Base-by-base conservation (phyloP, 352 stramenopile species). In the Pythium apleroticum region DNA sequence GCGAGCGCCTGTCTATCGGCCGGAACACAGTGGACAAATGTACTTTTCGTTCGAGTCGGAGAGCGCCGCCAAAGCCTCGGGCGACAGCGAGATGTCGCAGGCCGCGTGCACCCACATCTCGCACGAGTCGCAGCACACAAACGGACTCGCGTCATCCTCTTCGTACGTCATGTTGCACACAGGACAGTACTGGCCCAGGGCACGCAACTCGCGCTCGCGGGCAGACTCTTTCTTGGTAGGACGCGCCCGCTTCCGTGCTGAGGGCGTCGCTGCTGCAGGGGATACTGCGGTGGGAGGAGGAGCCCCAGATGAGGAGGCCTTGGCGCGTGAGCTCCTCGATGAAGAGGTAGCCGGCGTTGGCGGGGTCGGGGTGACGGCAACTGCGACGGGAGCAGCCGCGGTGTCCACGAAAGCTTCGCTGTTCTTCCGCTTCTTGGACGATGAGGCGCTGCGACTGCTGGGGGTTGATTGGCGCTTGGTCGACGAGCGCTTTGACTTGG, bases 71-170 rank as follows among this genome's bases (percentile, higher is more conserved):
- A 95, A 31, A 33, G 81, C 82, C 69, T 86, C 90, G 73, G 84
- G 69, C 22, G 80, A 87, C 22, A 96, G 72, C 60, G 71, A 78
- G 25, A 76, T 43, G 59, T 96, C 87, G 65, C 87, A 96, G 8
- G 73, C 75, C 4, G 74, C 81, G 68, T 96, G 87, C 19, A 96
- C 80, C 87, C 87, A 96, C 69, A 94, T 90, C 63, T 96, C 87
- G 54, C 87, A 96, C 52, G 85, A 90, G 66, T 96, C 87, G 71
- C 87, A 96, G 77, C 87, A 96, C 24, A 96, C 84, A 63, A 96
- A 96, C 35, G 77, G 88, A 63, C 76, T 91, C 52, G 78, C 76
- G 63, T 96, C 87, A 71, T 96, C 85, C 43, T 94, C 85, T 64
- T 96, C 87, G 71, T 96, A 96, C 14, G 80, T 76, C 54, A 80